Evolutionary conservation across 1,284 basidiomycete genomes (phyloP), one percentile per base, ranked within the genome.

Genomic region (Moniliophthora roreri): DNA sequence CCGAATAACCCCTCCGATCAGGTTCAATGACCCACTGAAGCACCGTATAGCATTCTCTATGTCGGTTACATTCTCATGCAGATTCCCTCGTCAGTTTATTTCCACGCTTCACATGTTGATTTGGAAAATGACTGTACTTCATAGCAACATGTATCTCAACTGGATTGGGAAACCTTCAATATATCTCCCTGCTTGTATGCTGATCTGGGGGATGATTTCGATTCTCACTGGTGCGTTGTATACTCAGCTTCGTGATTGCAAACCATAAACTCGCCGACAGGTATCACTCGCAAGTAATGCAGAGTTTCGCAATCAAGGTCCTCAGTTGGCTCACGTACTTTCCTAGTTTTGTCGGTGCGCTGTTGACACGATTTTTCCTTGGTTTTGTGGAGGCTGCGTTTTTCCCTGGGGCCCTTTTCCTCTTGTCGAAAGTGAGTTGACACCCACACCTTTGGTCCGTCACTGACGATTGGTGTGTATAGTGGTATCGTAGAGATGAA

Each of bases 101-200:
- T 47, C 24, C 26, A 20, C 20, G 15, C 23, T 11, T 40, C 18
- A 23, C 42, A 26, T 26, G 47, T 20, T 35, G 11, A n/a, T 41
- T 16, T 39, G 49, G n/a, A n/a, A n/a, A 21, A 40, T 6, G 24
- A 41, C 23, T 16, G 41, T 39, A 23, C 36, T 36, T 20, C 45
- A 85, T n/a, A n/a, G 84, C 15, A 87, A 87, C 62, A 86, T 87
- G 80, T 77, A 86, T 55, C 66, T 89, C 53, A 85, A 89, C 63
- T 78, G 77, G 62, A 81, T 87, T 26, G 85, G 83, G 18, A 80
- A 78, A 53, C 89, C 89, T 0, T 88, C 85, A 0, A 60, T 87
- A 48, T 89, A 89, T 66, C 74, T 91, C 3, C 85, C 86, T 0
- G 57, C 62, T 32, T 87, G 84, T 58, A 89, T 91, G 81, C 69